phyloP scores from a whole-genome alignment of 1,284 basidiomycete species.

The Leccinum pachyderme region DNA sequence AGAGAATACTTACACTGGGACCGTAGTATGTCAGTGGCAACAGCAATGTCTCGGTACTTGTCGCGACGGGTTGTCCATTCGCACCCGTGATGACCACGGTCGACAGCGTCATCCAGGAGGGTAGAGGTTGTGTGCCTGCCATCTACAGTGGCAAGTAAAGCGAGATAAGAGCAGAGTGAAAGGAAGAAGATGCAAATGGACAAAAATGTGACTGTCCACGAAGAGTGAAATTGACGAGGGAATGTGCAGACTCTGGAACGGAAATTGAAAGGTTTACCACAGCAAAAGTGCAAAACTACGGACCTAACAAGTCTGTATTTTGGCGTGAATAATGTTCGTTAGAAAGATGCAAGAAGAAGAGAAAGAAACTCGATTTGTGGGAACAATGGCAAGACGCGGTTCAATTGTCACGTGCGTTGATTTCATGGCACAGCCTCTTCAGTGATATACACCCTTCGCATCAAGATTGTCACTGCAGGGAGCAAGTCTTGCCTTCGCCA shows the following conservation, averaged over 20 bases:
- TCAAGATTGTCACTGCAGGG: too few species aligned
- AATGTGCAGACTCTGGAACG: conserved; percentile 24
- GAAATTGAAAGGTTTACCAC: neutral
- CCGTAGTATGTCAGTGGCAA: conserved; percentile 73
- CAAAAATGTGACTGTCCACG: neutral
- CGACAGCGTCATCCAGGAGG: conserved; percentile 62
- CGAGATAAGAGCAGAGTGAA: conserved; percentile 8
- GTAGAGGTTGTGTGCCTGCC: conserved; percentile 58
- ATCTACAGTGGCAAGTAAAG: conserved; percentile 18
- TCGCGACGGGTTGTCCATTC: conserved; percentile 49
- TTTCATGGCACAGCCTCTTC: conserved; percentile 14
- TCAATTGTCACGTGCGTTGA: conserved; percentile 35
- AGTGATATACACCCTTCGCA: too few species aligned
- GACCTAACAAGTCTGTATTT: conserved; percentile 16
- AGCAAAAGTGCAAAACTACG: conserved; percentile 2
- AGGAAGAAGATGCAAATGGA: conserved; percentile 3
- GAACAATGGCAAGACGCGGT: conserved; percentile 28
- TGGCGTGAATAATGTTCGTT: conserved; percentile 11
- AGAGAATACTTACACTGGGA: conserved; percentile 56
- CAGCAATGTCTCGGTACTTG: conserved; percentile 50
- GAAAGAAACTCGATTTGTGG: conserved; percentile 20
- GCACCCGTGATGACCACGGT: conserved; percentile 49
- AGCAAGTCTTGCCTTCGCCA: too few species aligned
- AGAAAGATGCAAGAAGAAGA: too few species aligned
- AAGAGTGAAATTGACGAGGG: conserved; percentile 19